Percentiles rank a stretch among this genome's conserved stretches.
Conservation (phyloP, 2,329 filamentous ascomycete genomes). For the Keithomyces neogunnii region DNA sequence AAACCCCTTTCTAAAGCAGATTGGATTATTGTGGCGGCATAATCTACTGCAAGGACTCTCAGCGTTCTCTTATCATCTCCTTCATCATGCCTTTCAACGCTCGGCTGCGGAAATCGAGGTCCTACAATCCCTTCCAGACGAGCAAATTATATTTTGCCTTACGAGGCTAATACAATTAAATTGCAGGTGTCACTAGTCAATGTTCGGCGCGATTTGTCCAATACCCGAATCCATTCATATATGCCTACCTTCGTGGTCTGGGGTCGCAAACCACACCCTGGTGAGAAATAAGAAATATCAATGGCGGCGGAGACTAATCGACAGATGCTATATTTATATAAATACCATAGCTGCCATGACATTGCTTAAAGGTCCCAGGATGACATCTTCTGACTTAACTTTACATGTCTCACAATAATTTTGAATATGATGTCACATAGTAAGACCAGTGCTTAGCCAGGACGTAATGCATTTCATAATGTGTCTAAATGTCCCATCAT, state of each 20-base stretch:
- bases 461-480: too few relatives aligned
- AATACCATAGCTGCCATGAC: too few relatives aligned
- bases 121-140: neutral
- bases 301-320: too few relatives aligned
- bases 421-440: too few relatives aligned
- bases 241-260: neutral
- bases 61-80: neutral
- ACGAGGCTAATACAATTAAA: neutral
- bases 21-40: conserved; percentile 11
- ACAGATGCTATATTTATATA: too few relatives aligned
- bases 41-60: neutral
- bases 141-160: too few relatives aligned
- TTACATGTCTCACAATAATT: too few relatives aligned
- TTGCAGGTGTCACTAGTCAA: neutral
- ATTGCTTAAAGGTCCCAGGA: too few relatives aligned
- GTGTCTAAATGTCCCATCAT: too few relatives aligned
- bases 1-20: conserved; percentile 19
- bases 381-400: too few relatives aligned
- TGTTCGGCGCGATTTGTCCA: neutral
- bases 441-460: too few relatives aligned
- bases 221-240: neutral
- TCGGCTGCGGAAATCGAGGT: neutral
- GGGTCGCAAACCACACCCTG: neutral
- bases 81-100: neutral
- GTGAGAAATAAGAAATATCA: conserved; percentile 13